These are phyloP conservation scores for Polytrichum commune DNA, from an alignment of 225 moss, liverwort and hornwort genomes.

Conservation along the genomic window DNA sequence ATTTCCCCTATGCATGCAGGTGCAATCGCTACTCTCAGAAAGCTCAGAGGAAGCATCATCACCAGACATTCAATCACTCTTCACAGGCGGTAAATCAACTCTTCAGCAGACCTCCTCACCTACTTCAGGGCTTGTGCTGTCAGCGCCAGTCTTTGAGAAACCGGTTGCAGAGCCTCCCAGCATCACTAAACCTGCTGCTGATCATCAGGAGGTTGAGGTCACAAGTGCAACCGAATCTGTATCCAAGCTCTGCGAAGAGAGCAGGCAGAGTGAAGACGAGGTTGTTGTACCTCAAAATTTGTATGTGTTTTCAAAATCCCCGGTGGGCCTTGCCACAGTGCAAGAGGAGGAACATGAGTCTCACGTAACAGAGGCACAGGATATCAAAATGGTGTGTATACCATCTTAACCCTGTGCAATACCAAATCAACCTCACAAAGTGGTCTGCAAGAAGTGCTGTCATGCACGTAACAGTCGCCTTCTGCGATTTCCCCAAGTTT, in stretches of 20 bases:
- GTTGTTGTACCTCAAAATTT: neutral
- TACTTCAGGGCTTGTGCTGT: neutral
- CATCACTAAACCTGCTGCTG: neutral
- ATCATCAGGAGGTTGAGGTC: neutral
- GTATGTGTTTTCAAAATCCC: neutral
- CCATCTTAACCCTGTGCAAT: neutral
- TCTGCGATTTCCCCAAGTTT: too few species aligned
- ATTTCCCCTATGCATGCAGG: neutral
- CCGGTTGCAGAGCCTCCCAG: neutral
- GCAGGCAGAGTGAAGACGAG: constrained; percentile 1
- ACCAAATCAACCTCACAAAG: too few species aligned
- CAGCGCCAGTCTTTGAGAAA: neutral
- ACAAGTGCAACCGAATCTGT: neutral
- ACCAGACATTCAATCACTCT: constrained; percentile 7
- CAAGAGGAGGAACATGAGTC: constrained; percentile 6
- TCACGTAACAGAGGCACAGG: neutral
- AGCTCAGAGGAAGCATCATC: neutral
- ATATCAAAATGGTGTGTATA: neutral
- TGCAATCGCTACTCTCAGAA: constrained; percentile 8
- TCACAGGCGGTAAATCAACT: neutral
- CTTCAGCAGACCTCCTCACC: neutral
- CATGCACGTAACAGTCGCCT: too few species aligned
- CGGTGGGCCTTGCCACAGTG: neutral
- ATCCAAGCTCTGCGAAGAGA: neutral
- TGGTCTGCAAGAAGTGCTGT: too few species aligned